Evolutionary conservation across 495 filamentous ascomycete species (phyloP).

Genomic region (Aspergillus carlsbadensis): DNA sequence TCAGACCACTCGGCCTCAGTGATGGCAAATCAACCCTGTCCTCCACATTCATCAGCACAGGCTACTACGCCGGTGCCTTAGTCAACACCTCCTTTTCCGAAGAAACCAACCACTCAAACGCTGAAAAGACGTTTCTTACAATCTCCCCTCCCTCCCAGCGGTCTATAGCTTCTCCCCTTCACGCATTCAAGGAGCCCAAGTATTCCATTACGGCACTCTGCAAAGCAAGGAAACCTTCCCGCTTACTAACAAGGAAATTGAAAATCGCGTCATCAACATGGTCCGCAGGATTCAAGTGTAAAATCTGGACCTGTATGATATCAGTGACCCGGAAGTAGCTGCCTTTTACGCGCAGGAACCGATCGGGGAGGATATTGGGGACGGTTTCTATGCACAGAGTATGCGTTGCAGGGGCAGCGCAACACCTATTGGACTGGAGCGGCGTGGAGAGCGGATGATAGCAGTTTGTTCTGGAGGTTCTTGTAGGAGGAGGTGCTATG

Average conservation of each 20-base stretch:
- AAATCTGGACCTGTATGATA: background rate
- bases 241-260: background rate
- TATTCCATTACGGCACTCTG: background rate
- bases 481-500: background rate
- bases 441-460: background rate
- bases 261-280: background rate
- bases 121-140: background rate
- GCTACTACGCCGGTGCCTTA: background rate
- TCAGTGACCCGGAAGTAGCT: background rate
- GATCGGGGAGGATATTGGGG: background rate
- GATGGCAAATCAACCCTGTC: background rate
- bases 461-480: background rate
- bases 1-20: background rate
- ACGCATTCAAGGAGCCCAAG: background rate
- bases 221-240: background rate
- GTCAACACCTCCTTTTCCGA: background rate
- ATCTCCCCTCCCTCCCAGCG: background rate
- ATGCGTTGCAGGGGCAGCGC: background rate
- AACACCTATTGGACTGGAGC: background rate
- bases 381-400: background rate
- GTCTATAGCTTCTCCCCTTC: background rate
- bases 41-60: background rate
- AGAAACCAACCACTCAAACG: background rate
- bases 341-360: background rate
- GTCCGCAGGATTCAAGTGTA: background rate